Conservation (phyloP, 257 asterid species). For the Cinchona pubescens region DNA sequence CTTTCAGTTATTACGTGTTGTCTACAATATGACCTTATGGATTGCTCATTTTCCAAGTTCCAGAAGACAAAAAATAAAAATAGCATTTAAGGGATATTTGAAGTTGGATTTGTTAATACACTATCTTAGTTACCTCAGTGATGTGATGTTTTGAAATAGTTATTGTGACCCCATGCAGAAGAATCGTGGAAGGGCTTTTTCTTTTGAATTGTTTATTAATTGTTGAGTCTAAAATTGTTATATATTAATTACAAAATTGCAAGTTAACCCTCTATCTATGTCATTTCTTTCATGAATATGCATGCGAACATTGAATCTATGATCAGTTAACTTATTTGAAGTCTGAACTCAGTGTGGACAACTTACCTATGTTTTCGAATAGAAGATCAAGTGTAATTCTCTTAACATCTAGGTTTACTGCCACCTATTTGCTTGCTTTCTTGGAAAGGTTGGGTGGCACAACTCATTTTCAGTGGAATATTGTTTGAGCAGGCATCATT, state of each 20-base stretch:
- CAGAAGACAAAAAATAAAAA: not conserved
- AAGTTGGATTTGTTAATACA: not conserved
- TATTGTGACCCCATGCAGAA: too few relatives aligned
- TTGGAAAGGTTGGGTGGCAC: not conserved
- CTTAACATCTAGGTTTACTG: not conserved
- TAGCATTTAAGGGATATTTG: not conserved
- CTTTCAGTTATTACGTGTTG: not conserved
- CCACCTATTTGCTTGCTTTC: not conserved
- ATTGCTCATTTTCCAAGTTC: not conserved
- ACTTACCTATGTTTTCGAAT: not conserved
- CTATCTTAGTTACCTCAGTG: not conserved
- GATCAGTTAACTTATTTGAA: not conserved
- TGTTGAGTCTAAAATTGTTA: not conserved
- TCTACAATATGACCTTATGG: not conserved
- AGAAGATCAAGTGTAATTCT: not conserved
- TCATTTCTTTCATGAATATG: not conserved
- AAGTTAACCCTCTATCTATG: not conserved
- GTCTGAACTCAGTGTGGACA: not conserved
- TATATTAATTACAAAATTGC: not conserved
- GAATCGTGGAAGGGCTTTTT: not conserved
- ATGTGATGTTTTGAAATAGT: not conserved
- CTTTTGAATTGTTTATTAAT: not conserved
- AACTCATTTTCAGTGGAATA: not conserved
- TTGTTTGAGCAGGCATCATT: not conserved
- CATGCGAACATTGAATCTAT: not conserved